Evolutionary conservation across 148 eudicot genomes (phyloP), one percentile per base, ranked within the genome.

Genomic region (Pouteria glomerata): DNA sequence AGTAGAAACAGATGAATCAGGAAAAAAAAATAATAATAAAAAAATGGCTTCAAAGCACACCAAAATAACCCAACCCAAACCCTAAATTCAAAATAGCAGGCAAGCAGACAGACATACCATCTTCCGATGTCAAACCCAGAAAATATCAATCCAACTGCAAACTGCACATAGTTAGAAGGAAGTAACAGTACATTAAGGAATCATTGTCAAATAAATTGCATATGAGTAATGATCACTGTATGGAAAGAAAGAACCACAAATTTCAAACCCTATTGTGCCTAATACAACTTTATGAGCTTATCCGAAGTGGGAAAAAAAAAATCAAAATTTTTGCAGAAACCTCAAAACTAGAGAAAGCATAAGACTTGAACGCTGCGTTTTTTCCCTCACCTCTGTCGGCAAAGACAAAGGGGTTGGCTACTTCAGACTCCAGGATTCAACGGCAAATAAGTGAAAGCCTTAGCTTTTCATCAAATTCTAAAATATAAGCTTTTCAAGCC

Each of bases 51-150:
- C 18, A 47, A 1, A 73, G 19, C 26, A 26, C 11, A 1, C 27
- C 29, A 74, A 47, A 74, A 33, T 4, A 48, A 66, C 56, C 45
- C n/a, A 55, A 56, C 13, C 45, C 27, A 1, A 57, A 67, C 56
- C 69, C 65, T 67, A 60, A 47, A 57, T n/a, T 15, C 37, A 39
- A n/a, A 21, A 0, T 5, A 66, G 44, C 23, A 66, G 14, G 31
- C 57, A 56, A 39, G n/a, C n/a, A n/a, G n/a, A n/a, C n/a, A n/a
- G n/a, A n/a, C 33, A 57, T 74, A 74, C 75, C 75, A 72, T 72
- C 57, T 59, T 72, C 42, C 23, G 34, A 21, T 29, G n/a, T 6
- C 26, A 50, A 48, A 52, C 37, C 60, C 58, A 21, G 21, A 18
- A 53, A 34, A 70, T 16, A 42, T 44, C 39, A 47, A 72, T 26